Base-by-base conservation (phyloP, 495 filamentous ascomycete species). In the Penicillium pancosmium region DNA sequence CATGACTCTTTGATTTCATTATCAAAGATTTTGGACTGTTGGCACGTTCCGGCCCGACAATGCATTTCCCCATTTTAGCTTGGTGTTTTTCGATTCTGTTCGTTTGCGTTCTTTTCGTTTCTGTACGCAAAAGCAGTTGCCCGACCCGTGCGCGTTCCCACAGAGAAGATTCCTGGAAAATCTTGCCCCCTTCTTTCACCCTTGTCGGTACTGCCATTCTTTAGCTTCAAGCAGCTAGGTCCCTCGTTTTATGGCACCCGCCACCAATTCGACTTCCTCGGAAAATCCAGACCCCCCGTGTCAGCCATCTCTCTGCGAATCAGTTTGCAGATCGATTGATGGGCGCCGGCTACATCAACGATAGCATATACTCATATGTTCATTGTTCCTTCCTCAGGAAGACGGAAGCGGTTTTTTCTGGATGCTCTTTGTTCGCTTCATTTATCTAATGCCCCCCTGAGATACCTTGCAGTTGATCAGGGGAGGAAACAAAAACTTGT, bases 401-500 rank as follows among this genome's bases (percentile, higher is more conserved):
- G 79, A 74, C 61, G 66, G 66, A 78, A 80, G 81, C 89, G 89
- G 80, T 85, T 92, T 93, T 67, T 93, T 91, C 72, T 75, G 80
- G 89, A 92, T 85, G 89, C 86, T 79, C 82, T 92, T 92, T 91
- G 88, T 85, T 76, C 88, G 89, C 80, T 83, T 79, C 71, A 63
- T 56, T 49, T 31, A 31, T 8, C 27, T 40, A 64, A 71, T 73
- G 84, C 87, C 86, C 85, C 83, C 82, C 84, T 71, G 49, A n/a
- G 33, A 67, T 57, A 50, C 60, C 67, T 64, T 52, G 38, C 36
- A 34, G 36, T 49, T 34, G 38, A 66, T 48, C 40, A 59, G 83
- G 84, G 84, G 88, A 86, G 88, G 88, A 92, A 90, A 81, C 88
- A 92, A 92, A 93, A 89, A 88, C 89, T 79, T 84, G 84, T 92